phyloP scores from a whole-genome alignment of 2,329 filamentous ascomycete genomes.

The Cercospora zeina region DNA sequence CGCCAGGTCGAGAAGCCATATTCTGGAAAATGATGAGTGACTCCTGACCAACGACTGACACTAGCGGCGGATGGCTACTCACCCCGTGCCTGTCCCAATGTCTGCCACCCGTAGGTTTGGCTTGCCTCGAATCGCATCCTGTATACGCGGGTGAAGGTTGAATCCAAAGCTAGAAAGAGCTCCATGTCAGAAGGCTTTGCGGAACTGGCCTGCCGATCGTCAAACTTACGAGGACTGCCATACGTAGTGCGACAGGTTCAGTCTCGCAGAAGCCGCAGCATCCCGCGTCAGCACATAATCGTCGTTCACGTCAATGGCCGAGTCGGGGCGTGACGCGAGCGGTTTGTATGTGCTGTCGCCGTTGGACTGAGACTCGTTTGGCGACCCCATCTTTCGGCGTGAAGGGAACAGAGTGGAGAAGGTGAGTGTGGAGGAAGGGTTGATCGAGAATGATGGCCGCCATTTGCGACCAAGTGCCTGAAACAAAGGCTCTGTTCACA shows the following conservation, averaged over 20 bases:
- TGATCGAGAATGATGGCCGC: slow-evolving; percentile 2
- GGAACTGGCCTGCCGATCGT: not conserved
- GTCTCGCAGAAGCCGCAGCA: slow-evolving; percentile 27
- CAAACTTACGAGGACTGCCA: slow-evolving; percentile 28
- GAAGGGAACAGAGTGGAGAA: not conserved
- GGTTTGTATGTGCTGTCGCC: slow-evolving; percentile 9
- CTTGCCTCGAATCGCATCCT: slow-evolving; percentile 22
- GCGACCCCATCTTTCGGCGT: slow-evolving; percentile 8
- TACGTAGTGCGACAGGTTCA: slow-evolving; percentile 31
- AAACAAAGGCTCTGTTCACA: not conserved
- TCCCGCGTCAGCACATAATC: slow-evolving; percentile 31
- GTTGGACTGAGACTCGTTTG: not conserved
- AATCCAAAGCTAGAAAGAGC: slow-evolving; percentile 20
- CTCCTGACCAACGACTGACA: not conserved
- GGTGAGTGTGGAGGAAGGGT: not conserved
- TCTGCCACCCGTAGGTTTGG: slow-evolving; percentile 26
- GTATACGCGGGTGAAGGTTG: slow-evolving; percentile 28
- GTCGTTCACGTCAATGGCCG: slow-evolving; percentile 27
- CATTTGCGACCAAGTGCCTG: slow-evolving; percentile 8
- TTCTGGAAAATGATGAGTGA: slow-evolving; percentile 15
- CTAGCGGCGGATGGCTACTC: not conserved
- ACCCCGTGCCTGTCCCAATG: slow-evolving; percentile 29
- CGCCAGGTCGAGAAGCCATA: slow-evolving; percentile 30
- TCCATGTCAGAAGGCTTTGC: not conserved
- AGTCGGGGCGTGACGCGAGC: slow-evolving; percentile 22